Base-by-base conservation (phyloP, 1,284 basidiomycete genomes). In the Apiotrichum sp. region DNA sequence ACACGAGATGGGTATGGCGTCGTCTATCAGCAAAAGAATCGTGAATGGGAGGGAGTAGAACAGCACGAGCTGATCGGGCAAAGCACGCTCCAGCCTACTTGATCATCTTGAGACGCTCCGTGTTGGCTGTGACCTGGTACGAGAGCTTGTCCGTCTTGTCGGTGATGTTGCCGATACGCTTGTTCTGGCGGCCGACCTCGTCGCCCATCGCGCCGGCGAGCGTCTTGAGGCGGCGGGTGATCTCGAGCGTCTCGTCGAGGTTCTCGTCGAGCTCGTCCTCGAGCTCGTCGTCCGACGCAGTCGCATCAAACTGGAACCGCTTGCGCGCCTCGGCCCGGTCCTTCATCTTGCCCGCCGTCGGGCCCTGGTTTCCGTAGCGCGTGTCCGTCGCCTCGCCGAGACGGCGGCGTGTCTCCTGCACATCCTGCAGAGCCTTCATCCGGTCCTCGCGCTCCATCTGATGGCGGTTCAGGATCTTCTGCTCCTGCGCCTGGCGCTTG, bases 241-340 rank as follows among this genome's bases (percentile, higher is more conserved):
- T 82, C 56, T 86, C 86, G 45, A 83, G 79, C 58, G 96, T 90
- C 76, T 97, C 92, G 72, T 92, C 85, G 50, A 99, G 77, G 73
- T 98, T 98, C 62, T 85, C 84, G 67, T 98, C 95, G 31, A 98
- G 72, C 72, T 93, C 82, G 60, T 83, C 79, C 65, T 84, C 83
- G 48, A 83, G 69, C 77, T 97, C 93, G 69, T 98, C 93, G 69
- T 99, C 96, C n/a, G 88, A 92, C 14, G 83, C 89, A 39, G 86
- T 89, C n/a, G 86, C 86, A 65, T 98, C 95, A 67, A 98, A 98
- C 75, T 98, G 93, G 74, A 86, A 98, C 33, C 89, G 83, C 69
- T 57, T 49, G 56, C 61, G 61, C 45, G 36, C 43, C 45, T 50
- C 55, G 44, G 48, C 47, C 29, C 61, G 61, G 4, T 42, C 34